Evolutionary conservation across 805 yeast species (phyloP).

Genomic region (Metschnikowia lachancei): DNA sequence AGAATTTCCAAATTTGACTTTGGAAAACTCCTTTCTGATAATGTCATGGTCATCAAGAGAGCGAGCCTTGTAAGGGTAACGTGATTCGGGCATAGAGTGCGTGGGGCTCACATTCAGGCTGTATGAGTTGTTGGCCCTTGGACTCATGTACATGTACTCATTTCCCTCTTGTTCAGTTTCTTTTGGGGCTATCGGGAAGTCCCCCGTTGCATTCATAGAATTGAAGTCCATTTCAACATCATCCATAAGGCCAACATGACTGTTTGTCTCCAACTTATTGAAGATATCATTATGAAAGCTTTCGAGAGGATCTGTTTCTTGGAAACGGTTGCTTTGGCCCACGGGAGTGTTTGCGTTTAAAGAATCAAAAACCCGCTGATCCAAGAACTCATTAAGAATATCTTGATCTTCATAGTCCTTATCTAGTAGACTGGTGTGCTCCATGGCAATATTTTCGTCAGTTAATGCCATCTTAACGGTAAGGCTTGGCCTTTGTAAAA

Average conservation of each 20-base stretch:
- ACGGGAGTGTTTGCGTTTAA: slow-evolving; percentile 22
- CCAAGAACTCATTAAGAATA: slow-evolving; percentile 55
- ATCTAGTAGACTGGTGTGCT: slow-evolving; percentile 22
- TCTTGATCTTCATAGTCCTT: slow-evolving; percentile 41
- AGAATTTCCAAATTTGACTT: slow-evolving; percentile 51
- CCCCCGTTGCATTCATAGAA: not conserved
- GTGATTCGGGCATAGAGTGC: slow-evolving; percentile 8
- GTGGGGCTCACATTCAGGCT: slow-evolving; percentile 24
- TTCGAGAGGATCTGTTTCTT: slow-evolving; percentile 4
- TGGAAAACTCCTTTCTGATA: slow-evolving; percentile 49
- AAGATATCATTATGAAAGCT: slow-evolving; percentile 8
- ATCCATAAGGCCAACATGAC: slow-evolving; percentile 5
- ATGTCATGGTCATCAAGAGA: slow-evolving; percentile 35
- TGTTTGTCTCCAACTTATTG: slow-evolving; percentile 6
- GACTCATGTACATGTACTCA: slow-evolving; percentile 26
- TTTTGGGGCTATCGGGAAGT: not conserved
- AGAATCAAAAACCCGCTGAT: slow-evolving; percentile 49
- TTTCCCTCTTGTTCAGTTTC: slow-evolving; percentile 7
- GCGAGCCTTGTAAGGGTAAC: slow-evolving; percentile 15
- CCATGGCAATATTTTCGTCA: slow-evolving; percentile 25
- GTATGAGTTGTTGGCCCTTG: slow-evolving; percentile 12
- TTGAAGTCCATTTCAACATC: slow-evolving; percentile 6
- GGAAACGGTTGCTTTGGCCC: slow-evolving; percentile 2
- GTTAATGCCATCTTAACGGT: slow-evolving; percentile 19
- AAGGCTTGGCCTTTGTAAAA: not conserved